These are phyloP conservation scores for Boletus tomentosulus DNA, from an alignment of 768 basidiomycete genomes.

Conservation along the genomic window DNA sequence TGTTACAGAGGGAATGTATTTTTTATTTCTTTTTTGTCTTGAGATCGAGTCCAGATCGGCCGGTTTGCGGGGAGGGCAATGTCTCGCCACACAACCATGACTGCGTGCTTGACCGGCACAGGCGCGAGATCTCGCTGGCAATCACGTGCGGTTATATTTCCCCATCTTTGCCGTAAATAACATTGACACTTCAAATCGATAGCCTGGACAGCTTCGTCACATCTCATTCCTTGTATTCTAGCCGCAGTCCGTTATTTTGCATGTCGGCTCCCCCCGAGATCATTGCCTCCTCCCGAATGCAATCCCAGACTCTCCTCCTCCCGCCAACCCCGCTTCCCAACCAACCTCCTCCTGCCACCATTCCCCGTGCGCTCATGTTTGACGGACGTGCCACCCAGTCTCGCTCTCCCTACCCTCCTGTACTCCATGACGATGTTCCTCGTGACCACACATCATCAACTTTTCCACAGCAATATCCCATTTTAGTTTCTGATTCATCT, in stretches of 20 bases:
- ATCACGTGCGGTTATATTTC: conserved; percentile 14
- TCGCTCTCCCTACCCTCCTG: neutral
- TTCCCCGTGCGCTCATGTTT: conserved; percentile 17
- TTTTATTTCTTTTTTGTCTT: neutral
- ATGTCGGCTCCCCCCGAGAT: conserved; percentile 7
- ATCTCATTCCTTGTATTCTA: conserved; percentile 4
- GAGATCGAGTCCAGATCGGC: neutral
- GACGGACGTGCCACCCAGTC: no score
- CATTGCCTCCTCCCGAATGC: conserved; percentile 19
- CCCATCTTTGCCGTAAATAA: conserved; percentile 27
- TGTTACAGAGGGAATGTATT: conserved; percentile 17
- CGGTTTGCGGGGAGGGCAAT: neutral
- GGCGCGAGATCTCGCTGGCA: conserved; percentile 1
- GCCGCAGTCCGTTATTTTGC: conserved; percentile 13
- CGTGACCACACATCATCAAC: conserved; percentile 26
- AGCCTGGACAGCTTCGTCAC: conserved; percentile 14
- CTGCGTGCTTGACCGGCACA: neutral
- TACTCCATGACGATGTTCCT: conserved; percentile 20
- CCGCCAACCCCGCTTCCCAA: conserved; percentile 20
- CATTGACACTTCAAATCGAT: conserved; percentile 27
- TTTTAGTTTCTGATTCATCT: conserved; percentile 15
- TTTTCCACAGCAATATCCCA: conserved; percentile 12
- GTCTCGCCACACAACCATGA: neutral
- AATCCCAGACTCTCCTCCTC: conserved; percentile 24
- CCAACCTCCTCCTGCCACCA: neutral